Evolutionary conservation across 352 stramenopile genomes (phyloP).

Genomic region (Globisporangium echinulatum): DNA sequence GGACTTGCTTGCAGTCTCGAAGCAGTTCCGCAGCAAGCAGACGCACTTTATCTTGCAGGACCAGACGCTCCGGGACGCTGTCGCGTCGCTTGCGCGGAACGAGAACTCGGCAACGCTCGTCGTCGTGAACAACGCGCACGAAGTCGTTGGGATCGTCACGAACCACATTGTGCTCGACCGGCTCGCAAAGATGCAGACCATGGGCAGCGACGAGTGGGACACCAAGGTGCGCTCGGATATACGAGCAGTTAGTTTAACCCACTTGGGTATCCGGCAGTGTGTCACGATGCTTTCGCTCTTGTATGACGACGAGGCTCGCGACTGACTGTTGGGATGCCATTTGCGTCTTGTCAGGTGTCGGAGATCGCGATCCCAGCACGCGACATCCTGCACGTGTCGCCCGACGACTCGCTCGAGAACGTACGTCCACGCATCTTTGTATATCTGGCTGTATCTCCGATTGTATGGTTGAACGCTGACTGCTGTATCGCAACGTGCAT

Average conservation of each 20-base stretch:
- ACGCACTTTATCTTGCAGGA: conserved; percentile 66
- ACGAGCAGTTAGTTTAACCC: no score
- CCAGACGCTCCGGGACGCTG: conserved; percentile 56
- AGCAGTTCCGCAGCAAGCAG: conserved; percentile 68
- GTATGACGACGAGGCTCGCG: no score
- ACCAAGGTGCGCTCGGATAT: conserved; percentile 27
- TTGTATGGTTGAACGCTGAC: background rate
- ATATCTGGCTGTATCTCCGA: no score
- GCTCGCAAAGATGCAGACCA: conserved; percentile 53
- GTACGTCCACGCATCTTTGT: conserved; percentile 17
- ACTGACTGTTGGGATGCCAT: no score
- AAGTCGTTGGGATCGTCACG: conserved; percentile 76
- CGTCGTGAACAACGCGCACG: conserved; percentile 56
- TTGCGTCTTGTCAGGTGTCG: conserved; percentile 24
- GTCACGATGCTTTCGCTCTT: no score
- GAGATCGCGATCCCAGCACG: conserved; percentile 60
- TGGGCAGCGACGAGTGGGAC: conserved; percentile 38
- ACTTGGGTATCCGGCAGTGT: no score
- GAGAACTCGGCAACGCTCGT: conserved; percentile 75
- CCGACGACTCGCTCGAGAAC: conserved; percentile 64
- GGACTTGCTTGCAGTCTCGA: conserved; percentile 63
- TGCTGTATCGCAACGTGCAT: background rate
- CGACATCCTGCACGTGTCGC: conserved; percentile 74
- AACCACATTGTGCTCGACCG: conserved; percentile 58
- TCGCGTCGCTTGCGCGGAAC: conserved; percentile 57